A percentile compares a stretch with the other conserved stretches of the same genome.
Evolutionary conservation across 2,329 filamentous ascomycete genomes (phyloP).

Genomic region (Aspergillus tamarii): DNA sequence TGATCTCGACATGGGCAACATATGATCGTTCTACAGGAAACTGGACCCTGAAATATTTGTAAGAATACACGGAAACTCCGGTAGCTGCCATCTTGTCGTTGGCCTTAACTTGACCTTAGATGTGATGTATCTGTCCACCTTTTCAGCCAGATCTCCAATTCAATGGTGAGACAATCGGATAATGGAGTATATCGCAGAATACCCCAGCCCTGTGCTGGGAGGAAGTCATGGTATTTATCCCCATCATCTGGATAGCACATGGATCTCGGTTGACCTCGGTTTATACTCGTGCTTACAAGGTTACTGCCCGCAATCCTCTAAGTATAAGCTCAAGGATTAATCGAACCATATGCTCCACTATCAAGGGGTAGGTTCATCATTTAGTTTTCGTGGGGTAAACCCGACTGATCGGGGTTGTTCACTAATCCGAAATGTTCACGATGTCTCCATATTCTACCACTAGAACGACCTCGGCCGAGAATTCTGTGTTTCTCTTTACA

Average conservation of each 20-base stretch:
- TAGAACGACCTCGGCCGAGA: not conserved
- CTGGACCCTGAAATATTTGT: constrained; percentile 71
- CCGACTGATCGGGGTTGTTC: not conserved
- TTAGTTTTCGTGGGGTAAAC: not conserved
- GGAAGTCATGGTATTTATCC: no score
- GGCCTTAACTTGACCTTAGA: not conserved
- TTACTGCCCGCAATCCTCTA: no score
- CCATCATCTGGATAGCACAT: no score
- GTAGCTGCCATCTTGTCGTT: constrained; percentile 23
- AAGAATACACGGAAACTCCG: constrained; percentile 20
- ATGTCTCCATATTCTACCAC: not conserved
- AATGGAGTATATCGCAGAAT: no score
- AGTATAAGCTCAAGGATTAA: no score
- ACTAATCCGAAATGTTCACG: not conserved
- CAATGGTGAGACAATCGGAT: no score
- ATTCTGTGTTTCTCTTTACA: not conserved
- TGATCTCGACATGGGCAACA: constrained; percentile 91
- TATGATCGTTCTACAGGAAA: constrained; percentile 62
- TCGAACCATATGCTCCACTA: no score
- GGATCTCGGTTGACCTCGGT: no score
- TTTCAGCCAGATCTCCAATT: constrained; percentile 18
- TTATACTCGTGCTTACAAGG: no score
- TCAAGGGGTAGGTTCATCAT: not conserved
- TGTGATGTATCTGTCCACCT: not conserved
- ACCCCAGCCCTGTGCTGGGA: no score